These are phyloP conservation scores for Linnemannia hyalina DNA, from an alignment of 192 early-diverging fungal genomes.

Conservation along the genomic window DNA sequence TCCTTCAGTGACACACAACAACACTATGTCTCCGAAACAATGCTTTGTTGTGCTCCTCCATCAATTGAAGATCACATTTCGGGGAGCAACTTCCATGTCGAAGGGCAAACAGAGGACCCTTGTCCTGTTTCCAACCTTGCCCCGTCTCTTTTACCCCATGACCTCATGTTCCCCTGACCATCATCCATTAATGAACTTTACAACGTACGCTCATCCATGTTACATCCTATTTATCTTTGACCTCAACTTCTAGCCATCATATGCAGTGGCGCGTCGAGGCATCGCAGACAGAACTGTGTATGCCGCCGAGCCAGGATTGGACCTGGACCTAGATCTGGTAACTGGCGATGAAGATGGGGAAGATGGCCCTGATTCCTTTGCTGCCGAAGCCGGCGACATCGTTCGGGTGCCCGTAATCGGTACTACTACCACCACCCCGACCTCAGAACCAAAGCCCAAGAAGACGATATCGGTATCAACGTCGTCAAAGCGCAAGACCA, in stretches of 20 bases:
- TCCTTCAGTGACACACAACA: not conserved
- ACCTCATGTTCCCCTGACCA: not conserved
- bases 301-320: not conserved
- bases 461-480: not conserved
- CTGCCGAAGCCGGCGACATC: not conserved
- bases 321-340: not conserved
- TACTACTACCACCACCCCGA: not conserved
- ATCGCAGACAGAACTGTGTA: not conserved
- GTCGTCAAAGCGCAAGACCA: not conserved
- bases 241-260: not conserved
- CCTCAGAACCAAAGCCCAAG: not conserved
- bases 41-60: not conserved
- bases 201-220: not conserved
- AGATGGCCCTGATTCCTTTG: not conserved
- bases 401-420: not conserved
- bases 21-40: too few relatives aligned
- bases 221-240: not conserved
- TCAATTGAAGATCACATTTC: not conserved
- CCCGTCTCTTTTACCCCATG: not conserved
- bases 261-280: constrained; percentile 1
- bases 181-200: not conserved
- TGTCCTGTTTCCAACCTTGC: not conserved
- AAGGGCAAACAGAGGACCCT: not conserved
- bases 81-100: not conserved
- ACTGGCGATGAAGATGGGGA: not conserved